Evolutionary conservation across 2,329 filamentous ascomycete species (phyloP).

Genomic region (Apiospora arundinis): DNA sequence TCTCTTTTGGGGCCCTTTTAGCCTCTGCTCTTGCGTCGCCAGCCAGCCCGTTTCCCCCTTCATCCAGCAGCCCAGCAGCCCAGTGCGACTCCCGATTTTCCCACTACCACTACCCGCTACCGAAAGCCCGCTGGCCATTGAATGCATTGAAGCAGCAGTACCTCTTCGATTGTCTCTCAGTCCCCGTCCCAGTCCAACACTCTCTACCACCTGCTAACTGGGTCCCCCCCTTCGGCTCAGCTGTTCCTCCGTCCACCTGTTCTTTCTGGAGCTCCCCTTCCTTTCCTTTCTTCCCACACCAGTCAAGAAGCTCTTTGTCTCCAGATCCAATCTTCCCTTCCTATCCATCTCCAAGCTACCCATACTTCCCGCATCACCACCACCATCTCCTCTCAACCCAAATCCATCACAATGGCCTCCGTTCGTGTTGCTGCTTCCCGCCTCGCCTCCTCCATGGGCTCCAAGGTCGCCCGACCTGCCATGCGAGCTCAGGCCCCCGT

Average conservation of each 20-base stretch:
- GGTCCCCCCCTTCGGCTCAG: slow-evolving; percentile 22
- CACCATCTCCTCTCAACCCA: slow-evolving; percentile 49
- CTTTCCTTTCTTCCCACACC: slow-evolving; percentile 37
- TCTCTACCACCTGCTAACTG: background rate
- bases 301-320: slow-evolving; percentile 38
- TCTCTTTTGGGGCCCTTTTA: slow-evolving; percentile 18
- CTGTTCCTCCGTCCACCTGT: slow-evolving; percentile 23
- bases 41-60: slow-evolving; percentile 18
- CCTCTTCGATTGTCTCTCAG: background rate
- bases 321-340: slow-evolving; percentile 33
- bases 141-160: background rate
- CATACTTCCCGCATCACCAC: slow-evolving; percentile 41
- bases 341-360: slow-evolving; percentile 33
- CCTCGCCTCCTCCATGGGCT: slow-evolving; percentile 77
- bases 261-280: slow-evolving; percentile 38
- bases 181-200: background rate
- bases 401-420: slow-evolving; percentile 73
- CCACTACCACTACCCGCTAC: slow-evolving; percentile 1
- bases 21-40: slow-evolving; percentile 15
- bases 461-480: slow-evolving; percentile 80
- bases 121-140: background rate
- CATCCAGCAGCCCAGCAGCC: background rate
- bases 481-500: slow-evolving; percentile 67
- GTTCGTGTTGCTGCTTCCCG: slow-evolving; percentile 79
- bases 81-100: slow-evolving; percentile 15